Conservation (phyloP, 768 basidiomycete species). For the Tephrocybe sp. region DNA sequence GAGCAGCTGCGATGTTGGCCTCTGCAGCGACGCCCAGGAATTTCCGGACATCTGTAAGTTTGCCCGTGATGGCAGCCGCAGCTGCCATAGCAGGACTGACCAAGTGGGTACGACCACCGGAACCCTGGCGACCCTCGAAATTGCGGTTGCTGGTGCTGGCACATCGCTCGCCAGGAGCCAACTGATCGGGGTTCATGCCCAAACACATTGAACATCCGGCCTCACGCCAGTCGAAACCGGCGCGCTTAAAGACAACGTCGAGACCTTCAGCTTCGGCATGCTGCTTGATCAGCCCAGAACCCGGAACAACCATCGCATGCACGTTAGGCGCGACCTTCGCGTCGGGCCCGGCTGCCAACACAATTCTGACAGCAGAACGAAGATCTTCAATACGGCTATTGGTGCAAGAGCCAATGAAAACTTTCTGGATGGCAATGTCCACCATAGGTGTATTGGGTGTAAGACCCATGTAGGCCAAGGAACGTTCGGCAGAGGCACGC, state of each 20-base stretch:
- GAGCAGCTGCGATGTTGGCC: conserved; percentile 40
- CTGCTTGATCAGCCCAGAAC: conserved; percentile 87
- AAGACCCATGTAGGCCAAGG: conserved; percentile 88
- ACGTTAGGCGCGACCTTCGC: conserved; percentile 75
- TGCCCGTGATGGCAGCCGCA: conserved; percentile 85
- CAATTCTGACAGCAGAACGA: conserved; percentile 78
- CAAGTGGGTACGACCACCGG: conserved; percentile 87
- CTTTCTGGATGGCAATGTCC: conserved; percentile 80
- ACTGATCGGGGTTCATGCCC: conserved; percentile 94
- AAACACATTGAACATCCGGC: conserved; percentile 96
- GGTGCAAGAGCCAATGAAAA: conserved; percentile 94
- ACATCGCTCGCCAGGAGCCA: conserved; percentile 80
- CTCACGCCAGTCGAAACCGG: conserved; percentile 94
- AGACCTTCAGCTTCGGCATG: conserved; percentile 91
- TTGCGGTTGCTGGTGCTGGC: conserved; percentile 93
- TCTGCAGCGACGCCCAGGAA: conserved; percentile 52
- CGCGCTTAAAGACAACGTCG: conserved; percentile 82
- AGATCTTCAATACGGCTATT: conserved; percentile 94
- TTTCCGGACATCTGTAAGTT: conserved; percentile 83
- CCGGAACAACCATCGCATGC: conserved; percentile 90
- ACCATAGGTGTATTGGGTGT: conserved; percentile 76
- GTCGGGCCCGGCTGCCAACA: conserved; percentile 70
- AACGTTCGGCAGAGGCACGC: conserved; percentile 69
- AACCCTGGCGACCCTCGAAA: conserved; percentile 88
- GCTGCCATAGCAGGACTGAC: conserved; percentile 93